Conservation (phyloP, 163 green algal species). For the Scenedesmus sp. region DNA sequence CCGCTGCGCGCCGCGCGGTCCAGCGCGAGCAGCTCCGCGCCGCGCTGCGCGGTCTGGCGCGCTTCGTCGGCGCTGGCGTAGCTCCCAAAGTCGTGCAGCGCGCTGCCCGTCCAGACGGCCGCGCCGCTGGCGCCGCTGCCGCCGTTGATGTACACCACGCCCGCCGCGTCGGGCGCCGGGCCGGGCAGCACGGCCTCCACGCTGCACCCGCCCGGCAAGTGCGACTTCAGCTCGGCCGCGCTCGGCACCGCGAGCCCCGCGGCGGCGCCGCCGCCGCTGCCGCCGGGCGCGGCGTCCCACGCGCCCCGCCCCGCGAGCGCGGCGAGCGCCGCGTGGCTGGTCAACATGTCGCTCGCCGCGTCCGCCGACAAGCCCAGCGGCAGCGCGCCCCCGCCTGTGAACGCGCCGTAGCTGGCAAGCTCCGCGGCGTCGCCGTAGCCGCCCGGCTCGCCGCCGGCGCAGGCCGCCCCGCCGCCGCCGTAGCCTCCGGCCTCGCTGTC, state of each 20-base stretch:
- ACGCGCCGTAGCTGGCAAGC: too few species aligned
- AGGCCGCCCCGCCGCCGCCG: too few species aligned
- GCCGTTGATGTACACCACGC: conserved; percentile 23
- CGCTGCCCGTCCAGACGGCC: conserved; percentile 25
- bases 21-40: conserved; percentile 28
- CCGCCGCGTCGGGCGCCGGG: conserved; percentile 10
- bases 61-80: conserved; percentile 5
- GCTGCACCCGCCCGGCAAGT: conserved; percentile 25
- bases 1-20: neutral
- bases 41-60: neutral
- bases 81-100: conserved; percentile 15
- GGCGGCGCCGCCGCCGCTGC: too few species aligned
- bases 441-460: neutral
- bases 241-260: too few species aligned
- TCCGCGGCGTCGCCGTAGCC: neutral
- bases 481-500: neutral
- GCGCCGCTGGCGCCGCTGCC: neutral
- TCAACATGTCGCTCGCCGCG: too few species aligned
- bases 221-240: too few species aligned
- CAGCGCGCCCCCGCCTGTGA: too few species aligned
- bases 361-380: too few species aligned
- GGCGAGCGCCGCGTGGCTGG: too few species aligned
- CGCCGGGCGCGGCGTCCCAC: too few species aligned
- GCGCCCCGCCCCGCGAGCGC: too few species aligned
- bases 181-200: conserved; percentile 18